Percentiles rank a stretch among this genome's conserved stretches.
Conservation (phyloP, 345 rosid genomes). For the Camelina sativa region DNA sequence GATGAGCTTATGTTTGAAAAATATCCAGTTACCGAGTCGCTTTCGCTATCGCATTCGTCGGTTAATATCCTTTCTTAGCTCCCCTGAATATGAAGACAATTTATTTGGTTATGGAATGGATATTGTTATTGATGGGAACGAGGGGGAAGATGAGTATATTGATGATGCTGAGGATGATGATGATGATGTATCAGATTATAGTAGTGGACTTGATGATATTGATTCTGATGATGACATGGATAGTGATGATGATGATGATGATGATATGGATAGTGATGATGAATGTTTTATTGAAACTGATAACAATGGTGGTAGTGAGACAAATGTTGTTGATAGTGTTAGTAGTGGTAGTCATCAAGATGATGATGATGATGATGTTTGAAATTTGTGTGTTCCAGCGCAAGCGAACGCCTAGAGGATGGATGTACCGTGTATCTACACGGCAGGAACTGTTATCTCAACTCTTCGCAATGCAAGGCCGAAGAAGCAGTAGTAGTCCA, state of each 20-base stretch:
- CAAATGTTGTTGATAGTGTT: slow-evolving; percentile 14
- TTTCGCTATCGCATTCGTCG: slow-evolving; percentile 27
- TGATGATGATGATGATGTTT: slow-evolving; percentile 41
- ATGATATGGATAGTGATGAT: slow-evolving; percentile 26
- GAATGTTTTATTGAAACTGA: slow-evolving; percentile 34
- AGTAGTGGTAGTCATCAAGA: slow-evolving; percentile 37
- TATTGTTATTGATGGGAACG: slow-evolving; percentile 4
- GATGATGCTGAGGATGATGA: slow-evolving; percentile 37
- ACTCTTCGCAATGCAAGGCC: slow-evolving; percentile 54
- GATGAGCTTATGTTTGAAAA: slow-evolving; percentile 45
- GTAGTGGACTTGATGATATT: slow-evolving; percentile 30
- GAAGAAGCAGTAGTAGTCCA: slow-evolving; percentile 35
- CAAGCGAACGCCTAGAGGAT: slow-evolving; percentile 58
- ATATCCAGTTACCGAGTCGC: slow-evolving; percentile 45
- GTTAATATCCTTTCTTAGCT: slow-evolving; percentile 46
- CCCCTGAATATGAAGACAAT: slow-evolving; percentile 23
- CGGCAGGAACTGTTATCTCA: slow-evolving; percentile 60
- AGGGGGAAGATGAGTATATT: slow-evolving; percentile 20
- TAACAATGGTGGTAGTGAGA: slow-evolving; percentile 22
- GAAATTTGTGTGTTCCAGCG: slow-evolving; percentile 63
- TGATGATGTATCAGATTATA: slow-evolving; percentile 27
- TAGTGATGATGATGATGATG: slow-evolving; percentile 19
- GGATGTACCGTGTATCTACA: slow-evolving; percentile 54
- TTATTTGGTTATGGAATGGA: slow-evolving; percentile 34
- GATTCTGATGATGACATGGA: slow-evolving; percentile 37